Percentiles rank a stretch among this genome's conserved stretches.
These are phyloP conservation scores for Mycena albidolilacea DNA, from an alignment of 768 basidiomycete species.

Conservation along the genomic window DNA sequence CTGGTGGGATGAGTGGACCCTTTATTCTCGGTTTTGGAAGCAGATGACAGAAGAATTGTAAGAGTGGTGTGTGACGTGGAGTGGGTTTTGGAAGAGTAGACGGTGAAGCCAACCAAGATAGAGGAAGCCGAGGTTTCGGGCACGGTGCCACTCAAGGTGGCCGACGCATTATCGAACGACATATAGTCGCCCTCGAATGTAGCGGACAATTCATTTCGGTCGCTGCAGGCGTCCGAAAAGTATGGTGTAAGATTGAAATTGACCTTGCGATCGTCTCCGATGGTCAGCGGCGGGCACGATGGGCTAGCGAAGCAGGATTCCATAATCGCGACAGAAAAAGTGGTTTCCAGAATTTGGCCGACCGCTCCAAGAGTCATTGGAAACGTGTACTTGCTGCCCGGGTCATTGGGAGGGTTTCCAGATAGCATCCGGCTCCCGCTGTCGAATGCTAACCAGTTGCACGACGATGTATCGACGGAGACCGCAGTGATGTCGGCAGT, in stretches of 20 bases:
- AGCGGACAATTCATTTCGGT: constrained; percentile 58
- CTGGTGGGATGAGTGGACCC: constrained; percentile 51
- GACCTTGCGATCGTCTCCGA: constrained; percentile 65
- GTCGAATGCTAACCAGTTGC: constrained; percentile 78
- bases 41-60: constrained; percentile 61
- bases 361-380: constrained; percentile 77
- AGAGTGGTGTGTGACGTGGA: constrained; percentile 80
- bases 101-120: constrained; percentile 73
- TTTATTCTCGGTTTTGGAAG: constrained; percentile 55
- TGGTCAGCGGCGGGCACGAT: constrained; percentile 69
- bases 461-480: constrained; percentile 70
- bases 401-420: constrained; percentile 71
- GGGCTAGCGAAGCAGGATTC: constrained; percentile 80
- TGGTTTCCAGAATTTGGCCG: constrained; percentile 77
- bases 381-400: constrained; percentile 55
- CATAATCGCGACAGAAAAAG: constrained; percentile 75
- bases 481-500: constrained; percentile 71
- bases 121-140: constrained; percentile 60
- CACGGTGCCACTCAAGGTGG: constrained; percentile 69
- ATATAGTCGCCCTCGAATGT: constrained; percentile 69
- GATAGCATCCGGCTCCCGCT: constrained; percentile 66
- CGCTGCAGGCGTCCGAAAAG: constrained; percentile 68
- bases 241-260: constrained; percentile 68
- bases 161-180: constrained; percentile 61
- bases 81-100: constrained; percentile 75